Base-by-base conservation (phyloP, 257 asterid species). In the Solanum paucissectum region DNA sequence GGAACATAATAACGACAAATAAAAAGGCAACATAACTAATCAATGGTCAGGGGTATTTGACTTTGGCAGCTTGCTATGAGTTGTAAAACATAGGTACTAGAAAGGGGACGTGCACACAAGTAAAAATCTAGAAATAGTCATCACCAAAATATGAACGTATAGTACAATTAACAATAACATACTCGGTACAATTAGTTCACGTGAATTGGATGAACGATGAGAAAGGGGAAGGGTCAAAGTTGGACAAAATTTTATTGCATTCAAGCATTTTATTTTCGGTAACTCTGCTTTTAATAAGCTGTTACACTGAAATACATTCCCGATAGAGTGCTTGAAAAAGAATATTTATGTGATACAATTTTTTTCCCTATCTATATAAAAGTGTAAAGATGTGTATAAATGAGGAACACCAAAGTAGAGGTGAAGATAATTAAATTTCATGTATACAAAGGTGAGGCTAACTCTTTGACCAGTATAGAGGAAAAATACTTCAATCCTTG, bases 401-500 rank as follows among this genome's bases (percentile, higher is more conserved):
- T 52, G 42, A 81, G 68, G 25, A 27, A 27, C 42, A 46, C 20
- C 25, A 5, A 81, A 46, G 69, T 81, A 81, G 29, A 49, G 68
- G 29, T 9, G 69, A 46, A 46, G n/a, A 81, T 81, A 46, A 81
- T 29, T 46, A 81, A 46, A 23, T 64, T 46, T 46, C 69, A 81
- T 14, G 20, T 29, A 81, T 81, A 81, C 85, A 81, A 46, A 46
- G 32, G 69, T n/a, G 69, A 9, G 85, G 27, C 62, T 25, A 46
- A 79, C 25, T 29, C 25, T 44, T 79, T 44, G 64, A 79, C 64
- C 18, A 27, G 37, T 79, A 42, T 44, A 29, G 85, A 46, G 16
- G 66, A 49, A 82, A 66, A 55, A 55, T 72, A 11, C 89, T 88
- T 93, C 93, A 93, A 5, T 95, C 95, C 93, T 96, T 97, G 4